phyloP scores from a whole-genome alignment of 192 early-diverging fungal species.

The Chytriomyces sp. region DNA sequence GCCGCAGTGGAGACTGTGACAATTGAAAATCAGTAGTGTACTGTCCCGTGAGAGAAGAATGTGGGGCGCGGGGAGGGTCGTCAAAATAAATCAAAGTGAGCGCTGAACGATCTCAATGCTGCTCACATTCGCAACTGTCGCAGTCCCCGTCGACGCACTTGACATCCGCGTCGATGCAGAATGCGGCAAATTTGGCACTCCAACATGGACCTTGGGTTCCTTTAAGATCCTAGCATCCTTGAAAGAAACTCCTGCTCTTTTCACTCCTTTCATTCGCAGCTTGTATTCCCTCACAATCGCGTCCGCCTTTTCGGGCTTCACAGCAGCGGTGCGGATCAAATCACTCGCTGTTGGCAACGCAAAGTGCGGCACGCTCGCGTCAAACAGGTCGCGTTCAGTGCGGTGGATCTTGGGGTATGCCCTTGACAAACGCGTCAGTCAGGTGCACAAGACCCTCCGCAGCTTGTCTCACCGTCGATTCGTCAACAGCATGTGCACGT shows the following conservation, averaged over 20 bases:
- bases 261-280: slow-evolving; percentile 6
- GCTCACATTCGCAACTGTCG: too few species aligned
- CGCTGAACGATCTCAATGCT: too few species aligned
- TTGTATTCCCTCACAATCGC: slow-evolving; percentile 21
- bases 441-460: neutral
- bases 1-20: too few species aligned
- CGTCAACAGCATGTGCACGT: slow-evolving; percentile 49
- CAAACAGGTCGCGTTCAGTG: slow-evolving; percentile 2
- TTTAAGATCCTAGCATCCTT: too few species aligned
- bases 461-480: slow-evolving; percentile 27
- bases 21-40: too few species aligned
- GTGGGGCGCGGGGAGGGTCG: too few species aligned
- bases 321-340: slow-evolving; percentile 37
- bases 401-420: neutral
- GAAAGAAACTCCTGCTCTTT: neutral
- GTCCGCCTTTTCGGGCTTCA: slow-evolving; percentile 3
- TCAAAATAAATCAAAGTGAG: too few species aligned
- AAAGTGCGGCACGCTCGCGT: slow-evolving; percentile 46
- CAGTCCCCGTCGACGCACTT: too few species aligned
- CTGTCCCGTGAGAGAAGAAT: too few species aligned
- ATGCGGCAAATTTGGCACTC: too few species aligned
- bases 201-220: too few species aligned
- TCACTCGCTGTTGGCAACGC: slow-evolving; percentile 48
- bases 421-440: neutral
- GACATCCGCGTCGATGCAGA: too few species aligned